phyloP scores from a whole-genome alignment of 345 rosid genomes.

The Raphanus raphanistrum region DNA sequence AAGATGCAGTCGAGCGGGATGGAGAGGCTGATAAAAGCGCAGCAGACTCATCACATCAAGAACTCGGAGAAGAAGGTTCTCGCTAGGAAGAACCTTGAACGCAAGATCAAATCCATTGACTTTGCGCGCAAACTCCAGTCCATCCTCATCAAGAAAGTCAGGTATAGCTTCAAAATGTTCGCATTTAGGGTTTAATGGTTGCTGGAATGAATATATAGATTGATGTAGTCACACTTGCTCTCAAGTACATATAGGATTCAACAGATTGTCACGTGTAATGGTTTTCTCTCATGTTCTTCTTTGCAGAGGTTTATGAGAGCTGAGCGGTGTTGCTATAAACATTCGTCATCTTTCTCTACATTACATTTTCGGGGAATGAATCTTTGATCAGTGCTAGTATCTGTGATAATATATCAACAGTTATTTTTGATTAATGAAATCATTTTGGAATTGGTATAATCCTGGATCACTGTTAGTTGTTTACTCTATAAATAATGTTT shows the following conservation, averaged over 20 bases:
- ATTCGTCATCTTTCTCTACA: slow-evolving; percentile 15
- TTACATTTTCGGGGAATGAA: slow-evolving; percentile 4
- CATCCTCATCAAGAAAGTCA: slow-evolving; percentile 73
- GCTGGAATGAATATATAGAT: neutral
- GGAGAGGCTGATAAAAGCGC: slow-evolving; percentile 72
- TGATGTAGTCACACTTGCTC: no score
- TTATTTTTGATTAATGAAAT: slow-evolving; percentile 17
- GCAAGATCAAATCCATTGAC: slow-evolving; percentile 65
- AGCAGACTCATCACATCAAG: slow-evolving; percentile 64
- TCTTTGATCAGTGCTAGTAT: slow-evolving; percentile 12
- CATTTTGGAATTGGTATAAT: slow-evolving; percentile 9
- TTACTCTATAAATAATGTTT: slow-evolving; percentile 16
- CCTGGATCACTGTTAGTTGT: slow-evolving; percentile 4
- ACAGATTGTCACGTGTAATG: neutral
- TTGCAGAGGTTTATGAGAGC: neutral
- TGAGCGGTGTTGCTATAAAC: neutral
- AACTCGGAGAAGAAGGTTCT: slow-evolving; percentile 91
- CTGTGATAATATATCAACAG: slow-evolving; percentile 23
- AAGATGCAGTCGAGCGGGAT: slow-evolving; percentile 86
- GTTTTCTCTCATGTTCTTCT: neutral
- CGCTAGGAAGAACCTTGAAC: slow-evolving; percentile 74
- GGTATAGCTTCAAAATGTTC: slow-evolving; percentile 29
- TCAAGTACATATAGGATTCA: no score
- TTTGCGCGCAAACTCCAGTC: slow-evolving; percentile 75
- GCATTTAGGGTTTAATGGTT: neutral